Evolutionary conservation across 306 rosid species (phyloP), one percentile per base, ranked within the genome.

Genomic region (Cucurbita moschata): DNA sequence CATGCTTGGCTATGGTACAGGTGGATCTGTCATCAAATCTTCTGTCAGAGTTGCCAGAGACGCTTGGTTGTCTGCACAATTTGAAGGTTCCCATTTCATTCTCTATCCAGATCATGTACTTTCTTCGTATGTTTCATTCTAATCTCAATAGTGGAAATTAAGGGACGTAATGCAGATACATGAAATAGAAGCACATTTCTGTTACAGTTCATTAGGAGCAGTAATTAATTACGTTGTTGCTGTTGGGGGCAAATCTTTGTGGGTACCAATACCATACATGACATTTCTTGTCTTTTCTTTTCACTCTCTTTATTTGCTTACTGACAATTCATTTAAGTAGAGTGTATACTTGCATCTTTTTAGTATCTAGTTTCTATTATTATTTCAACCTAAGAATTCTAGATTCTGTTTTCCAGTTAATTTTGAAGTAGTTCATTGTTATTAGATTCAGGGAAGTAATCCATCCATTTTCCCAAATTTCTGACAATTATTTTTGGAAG

Each of bases 11-110:
- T 67, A 16, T 62, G 65, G 71, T 46, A 39, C 85, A 94, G 97
- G 87, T 86, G 80, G 96, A 90, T 80, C 80, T 94, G 64, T 86
- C 98, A 44, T 90, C 94, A 51, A 94, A 94, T 85, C 82, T 87
- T 75, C 83, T 90, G 54, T 82, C 86, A 8, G 84, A 84, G 67
- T 85, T 94, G 87, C 97, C 98, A 8, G 90, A 88, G 82, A 80
- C 92, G 71, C 75, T 87, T 77, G 81, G 89, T 72, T 79, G 73
- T 83, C 81, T 94, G 83, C 81, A 49, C 69, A 85, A 83, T 75
- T 79, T 94, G 83, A 94, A 94, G 98, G 97, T 91, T 67, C 23
- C 46, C 14, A 59, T 39, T 66, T 66, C 42, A 57, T 47, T 77
- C 13, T 57, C 50, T 50, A 10, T 44, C 39, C 10, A 18, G 8